These are phyloP conservation scores for Moesziomyces globuligerus DNA, from an alignment of 1,284 basidiomycete genomes.

Conservation along the genomic window DNA sequence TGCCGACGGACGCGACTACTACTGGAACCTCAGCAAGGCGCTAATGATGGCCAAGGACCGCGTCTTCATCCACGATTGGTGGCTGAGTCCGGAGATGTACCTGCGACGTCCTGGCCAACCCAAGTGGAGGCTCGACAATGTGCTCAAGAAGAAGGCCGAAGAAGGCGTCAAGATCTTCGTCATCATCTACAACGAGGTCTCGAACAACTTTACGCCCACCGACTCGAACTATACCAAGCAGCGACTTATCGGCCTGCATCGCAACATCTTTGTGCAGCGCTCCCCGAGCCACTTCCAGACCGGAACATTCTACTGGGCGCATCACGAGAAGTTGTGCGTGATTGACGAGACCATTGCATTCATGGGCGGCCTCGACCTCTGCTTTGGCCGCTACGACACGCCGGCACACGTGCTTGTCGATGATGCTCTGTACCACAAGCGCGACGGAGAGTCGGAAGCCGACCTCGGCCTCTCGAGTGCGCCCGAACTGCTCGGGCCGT, in stretches of 20 bases:
- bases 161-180: constrained; percentile 97
- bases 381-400: constrained; percentile 76
- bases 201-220: constrained; percentile 84
- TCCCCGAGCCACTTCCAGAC: constrained; percentile 98
- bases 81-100: constrained; percentile 76
- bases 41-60: constrained; percentile 87
- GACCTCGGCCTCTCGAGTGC: constrained; percentile 28
- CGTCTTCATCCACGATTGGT: constrained; percentile 68
- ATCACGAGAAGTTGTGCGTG: constrained; percentile 98
- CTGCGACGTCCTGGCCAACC: constrained; percentile 84
- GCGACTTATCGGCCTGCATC: constrained; percentile 83
- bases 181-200: constrained; percentile 88
- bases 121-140: constrained; percentile 85
- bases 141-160: constrained; percentile 90
- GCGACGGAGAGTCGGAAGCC: constrained; percentile 22
- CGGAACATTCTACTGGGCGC: constrained; percentile 91
- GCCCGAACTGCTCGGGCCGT: constrained; percentile 49
- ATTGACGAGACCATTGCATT: constrained; percentile 97
- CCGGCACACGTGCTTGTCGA: constrained; percentile 91
- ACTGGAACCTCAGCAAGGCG: constrained; percentile 84
- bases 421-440: constrained; percentile 71
- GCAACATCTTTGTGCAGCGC: constrained; percentile 94
- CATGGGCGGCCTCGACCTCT: constrained; percentile 96
- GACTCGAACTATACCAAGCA: constrained; percentile 84
- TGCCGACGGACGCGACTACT: constrained; percentile 81